Percentiles rank a stretch among this genome's conserved stretches.
These are phyloP conservation scores for Drosera capensis DNA, from an alignment of 148 eudicot genomes.

Conservation along the genomic window DNA sequence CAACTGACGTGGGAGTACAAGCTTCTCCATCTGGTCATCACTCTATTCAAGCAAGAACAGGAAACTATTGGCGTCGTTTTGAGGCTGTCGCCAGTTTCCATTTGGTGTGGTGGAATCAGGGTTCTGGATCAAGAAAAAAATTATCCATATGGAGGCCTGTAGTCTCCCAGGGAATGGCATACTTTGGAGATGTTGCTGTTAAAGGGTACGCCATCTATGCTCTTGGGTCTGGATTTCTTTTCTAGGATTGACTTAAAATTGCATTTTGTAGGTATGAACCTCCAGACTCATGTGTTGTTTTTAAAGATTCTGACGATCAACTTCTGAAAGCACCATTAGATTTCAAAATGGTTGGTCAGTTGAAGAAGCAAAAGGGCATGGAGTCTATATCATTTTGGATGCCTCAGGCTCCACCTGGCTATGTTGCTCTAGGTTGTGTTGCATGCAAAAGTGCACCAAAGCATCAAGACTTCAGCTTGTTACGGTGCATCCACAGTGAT, in stretches of 20 bases:
- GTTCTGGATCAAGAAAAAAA: constrained; percentile 61
- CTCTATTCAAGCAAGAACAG: constrained; percentile 20
- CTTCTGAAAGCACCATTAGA: constrained; percentile 45
- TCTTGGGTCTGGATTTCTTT: constrained; percentile 3
- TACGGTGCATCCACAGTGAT: constrained; percentile 85
- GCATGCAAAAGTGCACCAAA: constrained; percentile 81
- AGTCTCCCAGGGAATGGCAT: constrained; percentile 72
- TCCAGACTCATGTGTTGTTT: constrained; percentile 71
- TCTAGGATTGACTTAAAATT: neutral
- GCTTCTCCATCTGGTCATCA: constrained; percentile 15
- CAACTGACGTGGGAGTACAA: constrained; percentile 14
- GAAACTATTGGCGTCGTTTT: constrained; percentile 38
- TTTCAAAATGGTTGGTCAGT: constrained; percentile 62
- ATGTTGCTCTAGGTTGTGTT: constrained; percentile 79
- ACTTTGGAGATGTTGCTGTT: constrained; percentile 90
- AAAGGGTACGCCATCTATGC: constrained; percentile 41
- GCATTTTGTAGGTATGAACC: constrained; percentile 59
- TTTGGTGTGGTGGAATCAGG: constrained; percentile 93
- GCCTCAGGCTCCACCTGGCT: constrained; percentile 97
- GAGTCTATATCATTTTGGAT: constrained; percentile 75
- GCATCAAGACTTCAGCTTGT: constrained; percentile 42
- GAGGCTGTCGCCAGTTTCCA: constrained; percentile 66
- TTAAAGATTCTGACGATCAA: constrained; percentile 65
- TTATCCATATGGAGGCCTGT: constrained; percentile 93
- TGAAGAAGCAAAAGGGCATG: constrained; percentile 56